A percentile compares a stretch with the other conserved stretches of the same genome.
phyloP scores from a whole-genome alignment of 495 filamentous ascomycete genomes.

The Penicillium egyptiacum region DNA sequence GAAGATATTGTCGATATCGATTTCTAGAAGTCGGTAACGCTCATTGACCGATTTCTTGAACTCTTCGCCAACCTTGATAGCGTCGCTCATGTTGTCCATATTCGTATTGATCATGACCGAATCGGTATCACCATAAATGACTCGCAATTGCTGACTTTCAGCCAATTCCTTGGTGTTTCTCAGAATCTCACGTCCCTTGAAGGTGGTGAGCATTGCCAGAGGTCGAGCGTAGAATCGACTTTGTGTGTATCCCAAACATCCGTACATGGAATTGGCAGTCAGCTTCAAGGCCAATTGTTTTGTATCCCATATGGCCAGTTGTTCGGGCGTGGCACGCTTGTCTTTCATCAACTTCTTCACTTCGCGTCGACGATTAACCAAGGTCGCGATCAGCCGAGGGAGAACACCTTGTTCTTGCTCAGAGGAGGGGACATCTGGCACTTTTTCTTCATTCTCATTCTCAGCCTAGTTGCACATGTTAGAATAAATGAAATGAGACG shows the following conservation, averaged over 20 bases:
- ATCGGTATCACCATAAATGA: constrained; percentile 98
- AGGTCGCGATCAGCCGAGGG: constrained; percentile 82
- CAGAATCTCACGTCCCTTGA: constrained; percentile 96
- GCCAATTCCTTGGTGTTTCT: constrained; percentile 92
- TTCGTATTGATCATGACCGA: constrained; percentile 99
- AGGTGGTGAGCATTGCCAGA: constrained; percentile 92
- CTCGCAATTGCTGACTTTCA: constrained; percentile 79
- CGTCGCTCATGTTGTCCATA: constrained; percentile 87
- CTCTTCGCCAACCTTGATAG: constrained; percentile 80
- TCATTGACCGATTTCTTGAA: constrained; percentile 84
- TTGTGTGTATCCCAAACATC: constrained; percentile 92
- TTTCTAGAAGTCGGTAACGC: constrained; percentile 84
- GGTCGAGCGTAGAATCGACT: constrained; percentile 96
- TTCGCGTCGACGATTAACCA: constrained; percentile 81
- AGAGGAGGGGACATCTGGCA: constrained; percentile 68
- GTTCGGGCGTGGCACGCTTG: constrained; percentile 77
- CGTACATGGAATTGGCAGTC: constrained; percentile 99
- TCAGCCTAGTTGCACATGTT: constrained; percentile 53
- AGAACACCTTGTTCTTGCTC: constrained; percentile 77
- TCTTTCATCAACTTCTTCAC: constrained; percentile 98
- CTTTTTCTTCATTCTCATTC: constrained; percentile 71
- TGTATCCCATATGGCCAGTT: constrained; percentile 95
- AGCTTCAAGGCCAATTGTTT: constrained; percentile 96
- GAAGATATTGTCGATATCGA: constrained; percentile 98
- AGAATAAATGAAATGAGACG: constrained; percentile 9